Evolutionary conservation across 345 rosid genomes (phyloP), one percentile per base, ranked within the genome.

Genomic region (Murraya paniculata): DNA sequence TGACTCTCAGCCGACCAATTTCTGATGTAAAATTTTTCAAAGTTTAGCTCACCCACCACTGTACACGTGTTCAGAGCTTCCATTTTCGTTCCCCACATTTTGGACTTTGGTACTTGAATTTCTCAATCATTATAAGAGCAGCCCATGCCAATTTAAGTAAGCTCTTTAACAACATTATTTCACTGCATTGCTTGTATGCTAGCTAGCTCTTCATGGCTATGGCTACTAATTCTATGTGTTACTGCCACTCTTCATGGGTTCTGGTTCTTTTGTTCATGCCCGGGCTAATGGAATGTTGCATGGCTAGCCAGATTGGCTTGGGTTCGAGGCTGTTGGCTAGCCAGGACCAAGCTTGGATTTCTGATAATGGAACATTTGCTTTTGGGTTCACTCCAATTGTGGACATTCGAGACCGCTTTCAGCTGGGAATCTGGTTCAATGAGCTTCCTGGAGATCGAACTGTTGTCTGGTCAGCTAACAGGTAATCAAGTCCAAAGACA

Each of bases 381-480:
- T 82, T 92, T 30, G 98, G 98, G 59, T 95, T 95, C 86, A 81
- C 90, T 57, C 79, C 73, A 53, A 78, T 76, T 9, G 82, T 9
- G 19, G 35, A 76, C 66, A 69, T 53, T 33, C 72, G 48, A 18
- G 87, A 84, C 77, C 81, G 67, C 18, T 89, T 88, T 81, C 86
- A 82, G 61, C 50, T 92, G 7, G 91, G 89, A 22, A 88, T 93
- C 74, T 95, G 98, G 98, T 91, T 92, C 76, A 81, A 87, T 4
- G 84, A 86, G 75, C 92, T 93, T 80, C 98, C 97, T 9, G 94
- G 97, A 16, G 98, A 95, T 76, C 86, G 86, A 74, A 90, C 91
- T 33, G 36, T 87, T 2, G 92, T 95, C 41, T 95, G 98, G 98
- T 95, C 97, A 6, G 85, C 97, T 59, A 93, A 90, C 25, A 87